Percentiles rank a stretch among this genome's conserved stretches.
These are phyloP conservation scores for Opeltia flavorubescens DNA, from an alignment of 495 filamentous ascomycete genomes.

Conservation along the genomic window DNA sequence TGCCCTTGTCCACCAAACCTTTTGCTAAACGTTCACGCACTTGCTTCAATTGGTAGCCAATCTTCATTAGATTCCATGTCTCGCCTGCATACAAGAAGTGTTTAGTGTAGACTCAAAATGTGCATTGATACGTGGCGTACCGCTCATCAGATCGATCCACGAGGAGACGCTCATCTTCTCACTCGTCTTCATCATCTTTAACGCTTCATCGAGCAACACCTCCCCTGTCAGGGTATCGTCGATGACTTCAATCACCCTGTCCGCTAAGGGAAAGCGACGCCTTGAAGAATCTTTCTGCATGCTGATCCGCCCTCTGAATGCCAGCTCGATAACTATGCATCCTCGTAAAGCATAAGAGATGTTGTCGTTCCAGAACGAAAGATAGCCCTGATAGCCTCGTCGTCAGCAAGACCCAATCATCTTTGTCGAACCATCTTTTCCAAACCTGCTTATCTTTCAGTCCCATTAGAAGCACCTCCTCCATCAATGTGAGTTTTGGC, in stretches of 20 bases:
- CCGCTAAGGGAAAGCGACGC: slow-evolving; percentile 80
- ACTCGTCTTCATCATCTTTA: slow-evolving; percentile 99
- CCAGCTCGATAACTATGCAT: slow-evolving; percentile 94
- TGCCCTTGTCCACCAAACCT: slow-evolving; percentile 97
- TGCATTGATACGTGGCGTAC: slow-evolving; percentile 37
- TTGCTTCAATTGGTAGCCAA: slow-evolving; percentile 98
- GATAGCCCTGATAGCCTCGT: slow-evolving; percentile 54
- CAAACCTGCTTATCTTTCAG: slow-evolving; percentile 95
- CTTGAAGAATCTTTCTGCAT: slow-evolving; percentile 96
- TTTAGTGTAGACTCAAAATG: background rate
- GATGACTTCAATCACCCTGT: slow-evolving; percentile 88
- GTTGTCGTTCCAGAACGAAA: slow-evolving; percentile 99
- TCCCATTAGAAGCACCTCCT: slow-evolving; percentile 87
- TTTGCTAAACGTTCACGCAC: slow-evolving; percentile 95
- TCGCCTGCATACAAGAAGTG: slow-evolving; percentile 47
- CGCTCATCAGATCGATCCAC: slow-evolving; percentile 98
- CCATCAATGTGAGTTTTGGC: slow-evolving; percentile 96
- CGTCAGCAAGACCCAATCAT: background rate
- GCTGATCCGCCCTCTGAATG: slow-evolving; percentile 88
- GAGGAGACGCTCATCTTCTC: slow-evolving; percentile 99
- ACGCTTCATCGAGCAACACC: slow-evolving; percentile 90
- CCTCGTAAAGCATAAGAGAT: slow-evolving; percentile 95
- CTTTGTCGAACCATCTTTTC: background rate
- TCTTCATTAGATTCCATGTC: slow-evolving; percentile 99
- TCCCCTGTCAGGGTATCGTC: slow-evolving; percentile 96